Percentiles rank a stretch among this genome's conserved stretches.
These are phyloP conservation scores for Biscogniauxia sp. DNA, from an alignment of 2,329 filamentous ascomycete species.

Conservation along the genomic window DNA sequence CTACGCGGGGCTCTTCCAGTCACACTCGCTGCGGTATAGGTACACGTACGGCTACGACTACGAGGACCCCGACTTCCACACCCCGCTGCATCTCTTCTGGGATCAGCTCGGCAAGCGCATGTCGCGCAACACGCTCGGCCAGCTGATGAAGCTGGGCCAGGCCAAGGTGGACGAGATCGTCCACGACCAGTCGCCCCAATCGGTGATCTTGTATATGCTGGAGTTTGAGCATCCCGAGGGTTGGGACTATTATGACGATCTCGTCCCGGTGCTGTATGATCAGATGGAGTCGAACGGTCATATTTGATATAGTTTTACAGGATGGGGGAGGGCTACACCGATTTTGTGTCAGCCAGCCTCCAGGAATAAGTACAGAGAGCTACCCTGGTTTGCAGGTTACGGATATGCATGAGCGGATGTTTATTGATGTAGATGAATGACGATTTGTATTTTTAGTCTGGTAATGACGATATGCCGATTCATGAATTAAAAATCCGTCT, in stretches of 20 bases:
- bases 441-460: no score
- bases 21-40: slow-evolving; percentile 7
- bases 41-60: slow-evolving; percentile 1
- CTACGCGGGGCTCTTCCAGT: not conserved
- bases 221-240: slow-evolving; percentile 8
- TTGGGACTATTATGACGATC: slow-evolving; percentile 12
- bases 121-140: slow-evolving; percentile 2
- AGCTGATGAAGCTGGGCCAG: slow-evolving; percentile 5
- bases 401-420: no score
- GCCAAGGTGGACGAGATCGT: not conserved
- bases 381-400: no score
- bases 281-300: not conserved
- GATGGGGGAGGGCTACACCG: no score
- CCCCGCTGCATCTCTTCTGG: not conserved
- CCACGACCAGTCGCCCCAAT: not conserved
- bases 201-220: not conserved
- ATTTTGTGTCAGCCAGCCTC: no score
- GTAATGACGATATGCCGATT: no score
- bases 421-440: no score
- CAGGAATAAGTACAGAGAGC: no score
- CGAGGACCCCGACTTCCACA: not conserved
- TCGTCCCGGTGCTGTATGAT: not conserved
- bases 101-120: not conserved
- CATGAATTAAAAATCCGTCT: no score
- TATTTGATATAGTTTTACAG: not conserved